A percentile compares a stretch with the other conserved stretches of the same genome.
These are phyloP conservation scores for Geotrichum fermentans DNA, from an alignment of 1,139 yeast species.

Conservation along the genomic window DNA sequence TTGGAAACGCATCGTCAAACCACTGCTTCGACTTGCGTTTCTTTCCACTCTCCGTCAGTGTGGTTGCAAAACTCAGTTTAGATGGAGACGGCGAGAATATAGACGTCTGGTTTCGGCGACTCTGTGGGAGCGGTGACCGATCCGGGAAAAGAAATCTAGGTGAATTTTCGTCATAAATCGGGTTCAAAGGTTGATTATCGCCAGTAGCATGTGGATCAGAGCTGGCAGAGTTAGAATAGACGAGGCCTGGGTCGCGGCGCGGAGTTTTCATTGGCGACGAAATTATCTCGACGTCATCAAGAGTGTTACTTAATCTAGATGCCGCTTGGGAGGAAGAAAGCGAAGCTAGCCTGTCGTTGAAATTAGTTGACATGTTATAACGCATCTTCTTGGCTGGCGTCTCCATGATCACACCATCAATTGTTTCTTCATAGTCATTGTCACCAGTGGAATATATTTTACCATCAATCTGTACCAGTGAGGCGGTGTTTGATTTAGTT, in stretches of 20 bases:
- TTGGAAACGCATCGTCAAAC: conserved; percentile 18
- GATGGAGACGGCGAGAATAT: not conserved
- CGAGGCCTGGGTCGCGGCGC: not conserved
- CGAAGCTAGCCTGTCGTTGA: conserved; percentile 5
- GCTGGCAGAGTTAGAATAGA: not conserved
- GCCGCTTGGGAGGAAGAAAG: not conserved
- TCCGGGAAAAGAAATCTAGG: conserved; percentile 10
- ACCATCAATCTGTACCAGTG: conserved; percentile 14
- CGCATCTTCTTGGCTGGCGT: conserved; percentile 16
- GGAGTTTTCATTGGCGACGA: conserved; percentile 16
- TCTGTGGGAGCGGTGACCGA: conserved; percentile 5
- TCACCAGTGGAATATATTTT: conserved; percentile 14
- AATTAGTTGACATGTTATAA: not conserved
- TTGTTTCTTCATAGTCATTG: not conserved
- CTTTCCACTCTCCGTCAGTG: not conserved
- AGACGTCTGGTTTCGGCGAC: not conserved
- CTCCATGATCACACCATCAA: conserved; percentile 11
- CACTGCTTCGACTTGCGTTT: conserved; percentile 16
- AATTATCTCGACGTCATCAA: conserved; percentile 10
- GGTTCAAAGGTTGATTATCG: not conserved
- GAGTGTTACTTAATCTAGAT: not conserved
- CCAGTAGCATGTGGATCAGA: not conserved
- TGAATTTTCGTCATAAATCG: conserved; percentile 13
- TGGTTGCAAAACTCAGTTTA: not conserved
- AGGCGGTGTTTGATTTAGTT: not conserved